Evolutionary conservation across 2,329 filamentous ascomycete species (phyloP).

Genomic region (Xylariaceae sp.): DNA sequence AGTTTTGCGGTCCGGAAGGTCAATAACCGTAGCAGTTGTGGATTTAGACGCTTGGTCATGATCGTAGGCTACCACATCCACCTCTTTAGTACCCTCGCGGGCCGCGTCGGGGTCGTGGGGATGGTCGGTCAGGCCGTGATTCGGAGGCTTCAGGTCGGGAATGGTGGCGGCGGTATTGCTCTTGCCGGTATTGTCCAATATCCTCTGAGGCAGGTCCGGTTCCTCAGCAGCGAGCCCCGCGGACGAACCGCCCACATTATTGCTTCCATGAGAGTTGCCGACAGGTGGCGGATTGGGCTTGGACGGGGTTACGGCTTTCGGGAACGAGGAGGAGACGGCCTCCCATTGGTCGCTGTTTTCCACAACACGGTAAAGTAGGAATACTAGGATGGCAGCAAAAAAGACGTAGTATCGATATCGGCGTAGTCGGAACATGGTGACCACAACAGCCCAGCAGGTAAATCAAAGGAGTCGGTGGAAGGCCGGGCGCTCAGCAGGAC

Average conservation of each 20-base stretch:
- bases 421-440: constrained; percentile 26
- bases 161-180: constrained; percentile 17
- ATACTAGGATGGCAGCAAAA: constrained; percentile 24
- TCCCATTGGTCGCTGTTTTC: constrained; percentile 27
- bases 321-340: constrained; percentile 20
- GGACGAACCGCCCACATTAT: constrained; percentile 10
- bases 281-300: constrained; percentile 3
- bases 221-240: constrained; percentile 13
- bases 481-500: background rate
- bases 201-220: constrained; percentile 16
- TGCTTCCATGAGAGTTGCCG: constrained; percentile 9
- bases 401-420: constrained; percentile 29
- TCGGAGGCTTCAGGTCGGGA: constrained; percentile 20
- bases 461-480: background rate
- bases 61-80: constrained; percentile 21
- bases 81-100: constrained; percentile 12
- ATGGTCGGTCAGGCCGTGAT: constrained; percentile 10
- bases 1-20: constrained; percentile 28
- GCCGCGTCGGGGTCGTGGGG: constrained; percentile 14
- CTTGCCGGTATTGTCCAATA: constrained; percentile 15
- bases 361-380: constrained; percentile 23
- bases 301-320: constrained; percentile 11
- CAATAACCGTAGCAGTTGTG: constrained; percentile 22
- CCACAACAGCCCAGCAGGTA: background rate
- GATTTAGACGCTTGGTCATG: constrained; percentile 23